Evolutionary conservation across 2,329 filamentous ascomycete species (phyloP).

Genomic region (Apiospora hydei): DNA sequence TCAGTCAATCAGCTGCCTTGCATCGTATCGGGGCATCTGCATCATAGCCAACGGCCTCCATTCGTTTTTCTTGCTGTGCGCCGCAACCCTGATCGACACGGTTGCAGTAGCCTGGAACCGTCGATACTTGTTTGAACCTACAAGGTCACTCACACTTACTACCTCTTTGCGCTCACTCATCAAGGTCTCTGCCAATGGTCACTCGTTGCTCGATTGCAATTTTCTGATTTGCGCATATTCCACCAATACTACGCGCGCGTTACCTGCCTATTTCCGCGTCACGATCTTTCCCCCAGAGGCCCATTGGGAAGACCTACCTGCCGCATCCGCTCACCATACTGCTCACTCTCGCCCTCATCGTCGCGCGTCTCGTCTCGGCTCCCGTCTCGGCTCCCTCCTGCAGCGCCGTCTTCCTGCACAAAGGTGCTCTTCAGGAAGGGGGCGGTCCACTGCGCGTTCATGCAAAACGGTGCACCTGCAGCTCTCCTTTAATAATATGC

Average conservation of each 20-base stretch:
- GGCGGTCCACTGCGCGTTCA: conserved; percentile 23
- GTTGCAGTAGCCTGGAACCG: conserved; percentile 22
- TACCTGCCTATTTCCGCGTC: conserved; percentile 11
- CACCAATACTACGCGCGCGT: conserved; percentile 5
- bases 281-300: neutral
- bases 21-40: conserved; percentile 22
- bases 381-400: conserved; percentile 9
- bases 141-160: neutral
- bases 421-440: conserved; percentile 13
- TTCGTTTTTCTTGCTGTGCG: conserved; percentile 16
- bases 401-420: conserved; percentile 10
- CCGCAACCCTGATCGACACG: conserved; percentile 21
- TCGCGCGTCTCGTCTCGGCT: conserved; percentile 18
- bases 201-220: neutral
- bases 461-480: conserved; percentile 23
- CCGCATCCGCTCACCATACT: neutral
- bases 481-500: conserved; percentile 20
- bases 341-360: conserved; percentile 9
- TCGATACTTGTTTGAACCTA: conserved; percentile 17
- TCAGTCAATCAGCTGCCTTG: neutral
- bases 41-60: conserved; percentile 20
- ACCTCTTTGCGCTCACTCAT: neutral
- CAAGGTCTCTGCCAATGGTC: conserved; percentile 14
- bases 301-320: neutral
- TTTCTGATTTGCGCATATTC: conserved; percentile 14